Evolutionary conservation across 1,284 basidiomycete genomes (phyloP), one percentile per base, ranked within the genome.

Genomic region (Ceratorhiza oryzae-sativae): DNA sequence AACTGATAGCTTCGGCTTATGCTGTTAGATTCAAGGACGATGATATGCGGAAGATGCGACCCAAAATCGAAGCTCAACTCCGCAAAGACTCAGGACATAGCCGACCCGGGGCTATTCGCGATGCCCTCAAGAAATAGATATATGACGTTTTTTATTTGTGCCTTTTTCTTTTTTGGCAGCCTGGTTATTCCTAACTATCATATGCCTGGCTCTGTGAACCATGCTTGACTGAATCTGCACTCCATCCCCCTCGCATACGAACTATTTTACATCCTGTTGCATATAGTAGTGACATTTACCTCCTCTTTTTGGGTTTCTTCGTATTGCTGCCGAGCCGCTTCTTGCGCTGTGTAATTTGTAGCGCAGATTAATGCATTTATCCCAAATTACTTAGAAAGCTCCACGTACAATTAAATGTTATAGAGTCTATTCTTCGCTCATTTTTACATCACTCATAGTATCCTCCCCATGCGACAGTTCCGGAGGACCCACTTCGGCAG

Each of bases 21-120:
- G 83, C 86, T 3, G 83, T 90, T 76, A 93, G 91, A 79, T 80
- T 95, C 71, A 93, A 91, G 78, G 93, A 95, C 75, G 92, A 94
- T 72, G 92, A 93, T 74, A 77, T 95, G 34, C 84, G 87, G 32
- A 94, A 93, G 78, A 87, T 90, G 76, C 85, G 91, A 1, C 78
- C 85, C 46, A 92, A 92, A 78, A 86, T 73, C n/a, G 76, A 76
- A 60, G 71, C 73, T 27, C 74, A 72, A 27, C 67, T 74, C 6
- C 67, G 67, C 41, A 71, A 71, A 36, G 67, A 59, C n/a, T 55
- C 67, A 49, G 67, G 67, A 18, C 56, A 59, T 45, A 59, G 25
- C 30, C 67, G 67, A 1, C 55, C 67, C 3, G 42, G 46, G 8
- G 55, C 55, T 25, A 58, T 25, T 36, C 65, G 65, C 53, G 65